These are phyloP conservation scores for Heritiera fomes DNA, from an alignment of 345 rosid species.

Conservation along the genomic window DNA sequence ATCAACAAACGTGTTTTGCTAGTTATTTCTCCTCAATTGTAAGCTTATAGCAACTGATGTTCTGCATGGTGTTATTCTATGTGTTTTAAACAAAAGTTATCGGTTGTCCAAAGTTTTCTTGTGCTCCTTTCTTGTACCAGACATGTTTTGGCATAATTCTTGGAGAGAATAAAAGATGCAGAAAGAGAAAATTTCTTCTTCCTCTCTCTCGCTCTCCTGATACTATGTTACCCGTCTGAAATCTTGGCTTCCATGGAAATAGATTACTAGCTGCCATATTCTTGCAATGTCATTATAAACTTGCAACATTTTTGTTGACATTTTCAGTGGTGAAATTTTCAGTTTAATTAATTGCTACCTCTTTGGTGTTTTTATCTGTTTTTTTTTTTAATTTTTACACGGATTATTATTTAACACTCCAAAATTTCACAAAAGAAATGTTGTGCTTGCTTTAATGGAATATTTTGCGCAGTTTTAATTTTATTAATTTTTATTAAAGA, in stretches of 20 bases:
- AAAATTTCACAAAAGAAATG: too few species aligned
- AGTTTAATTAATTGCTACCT: not conserved
- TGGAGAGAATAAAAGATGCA: slow-evolving; percentile 20
- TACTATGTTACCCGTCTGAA: not conserved
- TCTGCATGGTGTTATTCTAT: not conserved
- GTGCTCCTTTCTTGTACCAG: slow-evolving; percentile 8
- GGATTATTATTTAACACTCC: not conserved
- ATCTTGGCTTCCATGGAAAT: not conserved
- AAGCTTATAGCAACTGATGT: not conserved
- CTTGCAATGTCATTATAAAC: not conserved
- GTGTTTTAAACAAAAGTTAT: not conserved
- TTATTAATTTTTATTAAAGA: too few species aligned
- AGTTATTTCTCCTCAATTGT: slow-evolving; percentile 10
- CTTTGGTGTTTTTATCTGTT: too few species aligned
- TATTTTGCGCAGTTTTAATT: too few species aligned
- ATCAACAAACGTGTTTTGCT: slow-evolving; percentile 45
- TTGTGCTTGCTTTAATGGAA: too few species aligned
- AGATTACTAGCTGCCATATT: not conserved
- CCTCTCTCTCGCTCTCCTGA: not conserved
- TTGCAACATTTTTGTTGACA: not conserved
- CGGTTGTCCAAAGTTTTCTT: not conserved
- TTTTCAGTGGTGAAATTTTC: too few species aligned
- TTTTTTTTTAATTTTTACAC: too few species aligned
- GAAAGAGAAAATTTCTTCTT: not conserved
- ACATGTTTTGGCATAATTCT: not conserved